Evolutionary conservation across 116 monocot genomes (phyloP).

Genomic region (Posidonia oceanica): DNA sequence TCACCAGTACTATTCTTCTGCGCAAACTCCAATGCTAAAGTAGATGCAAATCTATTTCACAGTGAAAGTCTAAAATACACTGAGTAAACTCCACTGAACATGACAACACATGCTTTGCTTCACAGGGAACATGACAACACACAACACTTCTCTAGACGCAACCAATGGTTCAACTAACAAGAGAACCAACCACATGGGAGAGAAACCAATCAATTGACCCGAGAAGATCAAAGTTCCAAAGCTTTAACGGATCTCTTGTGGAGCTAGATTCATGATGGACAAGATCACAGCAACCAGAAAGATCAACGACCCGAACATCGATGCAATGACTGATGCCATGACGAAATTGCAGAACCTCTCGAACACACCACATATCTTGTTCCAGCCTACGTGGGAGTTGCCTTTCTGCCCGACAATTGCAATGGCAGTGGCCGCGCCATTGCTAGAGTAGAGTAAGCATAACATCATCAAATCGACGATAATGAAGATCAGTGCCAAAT

Average conservation of each 20-base stretch:
- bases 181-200: background rate
- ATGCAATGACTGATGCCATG: constrained; percentile 9
- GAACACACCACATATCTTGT: constrained; percentile 32
- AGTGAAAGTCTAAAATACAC: too few species aligned
- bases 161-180: background rate
- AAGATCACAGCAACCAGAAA: constrained; percentile 9
- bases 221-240: background rate
- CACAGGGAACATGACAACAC: too few species aligned
- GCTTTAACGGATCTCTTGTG: constrained; percentile 5
- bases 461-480: constrained; percentile 13
- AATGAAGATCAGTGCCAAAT: background rate
- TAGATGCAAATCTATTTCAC: too few species aligned
- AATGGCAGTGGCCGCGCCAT: constrained; percentile 26
- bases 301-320: constrained; percentile 12
- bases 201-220: too few species aligned
- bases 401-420: constrained; percentile 24
- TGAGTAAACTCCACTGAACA: too few species aligned
- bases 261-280: constrained; percentile 5
- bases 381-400: constrained; percentile 32
- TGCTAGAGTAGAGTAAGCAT: constrained; percentile 30
- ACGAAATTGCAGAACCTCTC: constrained; percentile 19
- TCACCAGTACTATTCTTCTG: too few species aligned
- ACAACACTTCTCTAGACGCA: background rate
- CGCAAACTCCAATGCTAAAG: too few species aligned
- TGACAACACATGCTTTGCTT: too few species aligned